A percentile compares a stretch with the other conserved stretches of the same genome.
phyloP scores from a whole-genome alignment of 2,329 filamentous ascomycete species.

The Zelopaecilomyces penicillatus region DNA sequence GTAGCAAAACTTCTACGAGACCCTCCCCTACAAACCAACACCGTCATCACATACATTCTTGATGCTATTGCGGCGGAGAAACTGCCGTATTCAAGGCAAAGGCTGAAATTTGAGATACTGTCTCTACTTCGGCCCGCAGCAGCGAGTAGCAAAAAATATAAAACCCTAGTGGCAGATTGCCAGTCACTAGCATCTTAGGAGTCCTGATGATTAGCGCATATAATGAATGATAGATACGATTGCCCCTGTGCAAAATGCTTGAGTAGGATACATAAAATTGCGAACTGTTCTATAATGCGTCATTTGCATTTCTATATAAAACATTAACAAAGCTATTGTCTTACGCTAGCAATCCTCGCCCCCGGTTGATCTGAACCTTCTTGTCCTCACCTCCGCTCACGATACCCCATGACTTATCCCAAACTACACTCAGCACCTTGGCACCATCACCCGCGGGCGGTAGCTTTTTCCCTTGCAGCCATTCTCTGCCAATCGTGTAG shows the following conservation, averaged over 20 bases:
- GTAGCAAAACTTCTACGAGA: constrained; percentile 50
- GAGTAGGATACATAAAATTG: constrained; percentile 5
- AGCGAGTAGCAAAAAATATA: constrained; percentile 5
- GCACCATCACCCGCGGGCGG: constrained; percentile 68
- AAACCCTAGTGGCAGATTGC: background rate
- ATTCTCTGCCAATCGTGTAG: constrained; percentile 68
- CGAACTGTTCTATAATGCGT: background rate
- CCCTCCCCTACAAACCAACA: constrained; percentile 48
- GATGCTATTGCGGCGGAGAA: constrained; percentile 43
- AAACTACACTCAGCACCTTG: constrained; percentile 83
- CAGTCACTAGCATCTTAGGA: too few species aligned
- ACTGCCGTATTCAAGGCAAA: constrained; percentile 38
- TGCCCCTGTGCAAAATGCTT: background rate
- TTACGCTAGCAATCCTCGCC: constrained; percentile 41
- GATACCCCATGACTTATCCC: constrained; percentile 81
- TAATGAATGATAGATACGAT: background rate
- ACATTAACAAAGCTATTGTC: constrained; percentile 13
- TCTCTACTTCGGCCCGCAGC: constrained; percentile 19
- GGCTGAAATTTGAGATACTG: constrained; percentile 39
- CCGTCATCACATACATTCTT: constrained; percentile 52
- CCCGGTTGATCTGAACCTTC: constrained; percentile 82
- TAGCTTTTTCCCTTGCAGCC: constrained; percentile 54
- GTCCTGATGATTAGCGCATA: too few species aligned
- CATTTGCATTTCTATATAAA: constrained; percentile 4
- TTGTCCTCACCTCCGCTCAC: constrained; percentile 91